phyloP scores from a whole-genome alignment of 2,329 filamentous ascomycete genomes.

The Xylariaceae sp. region DNA sequence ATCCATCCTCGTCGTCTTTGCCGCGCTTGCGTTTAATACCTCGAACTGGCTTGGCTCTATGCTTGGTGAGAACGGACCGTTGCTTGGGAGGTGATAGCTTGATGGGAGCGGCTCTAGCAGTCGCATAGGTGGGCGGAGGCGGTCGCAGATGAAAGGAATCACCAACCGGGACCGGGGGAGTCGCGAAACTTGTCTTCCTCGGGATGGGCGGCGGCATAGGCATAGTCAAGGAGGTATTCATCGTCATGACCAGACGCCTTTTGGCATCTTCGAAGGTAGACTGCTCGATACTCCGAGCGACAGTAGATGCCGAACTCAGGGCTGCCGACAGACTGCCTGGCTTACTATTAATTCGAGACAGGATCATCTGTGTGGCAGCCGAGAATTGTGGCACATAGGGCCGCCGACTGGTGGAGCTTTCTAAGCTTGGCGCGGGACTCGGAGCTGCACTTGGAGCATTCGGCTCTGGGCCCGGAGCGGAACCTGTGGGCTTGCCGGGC shows the following conservation, averaged over 20 bases:
- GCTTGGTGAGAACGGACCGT: slow-evolving; percentile 11
- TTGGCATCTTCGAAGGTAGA: slow-evolving; percentile 37
- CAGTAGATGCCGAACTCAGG: slow-evolving; percentile 32
- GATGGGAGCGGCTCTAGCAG: slow-evolving; percentile 1
- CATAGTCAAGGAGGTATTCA: slow-evolving; percentile 38
- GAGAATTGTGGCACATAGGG: slow-evolving; percentile 34
- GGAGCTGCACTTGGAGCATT: slow-evolving; percentile 8
- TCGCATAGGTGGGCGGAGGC: slow-evolving; percentile 12
- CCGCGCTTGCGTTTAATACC: slow-evolving; percentile 35
- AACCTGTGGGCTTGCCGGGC: slow-evolving; percentile 4
- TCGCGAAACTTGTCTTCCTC: not conserved
- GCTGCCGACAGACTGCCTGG: slow-evolving; percentile 33
- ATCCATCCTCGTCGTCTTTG: slow-evolving; percentile 25
- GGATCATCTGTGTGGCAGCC: slow-evolving; percentile 38
- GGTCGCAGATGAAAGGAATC: slow-evolving; percentile 27
- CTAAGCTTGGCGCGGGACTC: slow-evolving; percentile 24
- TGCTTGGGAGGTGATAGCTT: slow-evolving; percentile 13
- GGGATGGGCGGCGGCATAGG: slow-evolving; percentile 29
- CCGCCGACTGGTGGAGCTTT: slow-evolving; percentile 28
- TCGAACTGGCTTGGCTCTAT: slow-evolving; percentile 19
- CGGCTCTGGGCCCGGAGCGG: slow-evolving; percentile 6
- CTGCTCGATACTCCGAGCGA: slow-evolving; percentile 31
- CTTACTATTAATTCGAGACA: slow-evolving; percentile 36
- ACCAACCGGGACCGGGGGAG: slow-evolving; percentile 12
- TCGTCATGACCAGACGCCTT: slow-evolving; percentile 36